These are phyloP conservation scores for Cutaneotrichosporon mucoides DNA, from an alignment of 1,284 basidiomycete species.

Conservation along the genomic window DNA sequence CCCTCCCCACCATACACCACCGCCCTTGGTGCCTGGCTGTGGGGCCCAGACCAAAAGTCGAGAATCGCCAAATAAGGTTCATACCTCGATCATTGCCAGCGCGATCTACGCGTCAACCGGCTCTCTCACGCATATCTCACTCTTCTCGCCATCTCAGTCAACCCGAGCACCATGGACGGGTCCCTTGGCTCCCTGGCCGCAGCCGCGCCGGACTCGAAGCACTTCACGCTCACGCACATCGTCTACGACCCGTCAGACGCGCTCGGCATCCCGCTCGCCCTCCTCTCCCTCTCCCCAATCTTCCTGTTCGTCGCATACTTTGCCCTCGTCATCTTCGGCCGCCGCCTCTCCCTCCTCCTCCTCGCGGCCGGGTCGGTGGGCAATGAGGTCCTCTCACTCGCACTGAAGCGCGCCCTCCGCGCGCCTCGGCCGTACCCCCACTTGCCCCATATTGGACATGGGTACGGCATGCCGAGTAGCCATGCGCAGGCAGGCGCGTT, in stretches of 20 bases:
- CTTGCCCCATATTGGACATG: conserved; percentile 31
- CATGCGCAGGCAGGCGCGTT: conserved; percentile 46
- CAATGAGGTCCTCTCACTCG: conserved; percentile 39
- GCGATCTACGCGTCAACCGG: too few relatives aligned
- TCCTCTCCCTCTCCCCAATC: conserved; percentile 46
- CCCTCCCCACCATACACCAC: too few relatives aligned
- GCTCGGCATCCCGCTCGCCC: conserved; percentile 43
- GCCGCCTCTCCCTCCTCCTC: conserved; percentile 37
- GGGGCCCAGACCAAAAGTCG: background rate
- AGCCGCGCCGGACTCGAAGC: conserved; percentile 22
- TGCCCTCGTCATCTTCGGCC: conserved; percentile 41
- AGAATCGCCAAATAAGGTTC: too few relatives aligned
- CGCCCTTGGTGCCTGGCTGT: background rate
- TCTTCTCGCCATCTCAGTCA: background rate
- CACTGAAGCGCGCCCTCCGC: conserved; percentile 32
- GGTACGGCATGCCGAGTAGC: conserved; percentile 48
- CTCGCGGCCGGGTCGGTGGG: conserved; percentile 35
- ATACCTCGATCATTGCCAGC: too few relatives aligned
- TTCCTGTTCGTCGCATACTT: conserved; percentile 50
- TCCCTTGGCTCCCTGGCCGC: background rate
- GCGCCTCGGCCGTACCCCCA: conserved; percentile 20
- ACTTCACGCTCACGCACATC: conserved; percentile 45
- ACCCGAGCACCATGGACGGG: background rate
- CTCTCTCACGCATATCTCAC: background rate
- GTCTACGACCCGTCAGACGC: conserved; percentile 40